Percentiles rank a stretch among this genome's conserved stretches.
These are phyloP conservation scores for Aspergillus sp. DNA, from an alignment of 2,329 filamentous ascomycete species.

Conservation along the genomic window DNA sequence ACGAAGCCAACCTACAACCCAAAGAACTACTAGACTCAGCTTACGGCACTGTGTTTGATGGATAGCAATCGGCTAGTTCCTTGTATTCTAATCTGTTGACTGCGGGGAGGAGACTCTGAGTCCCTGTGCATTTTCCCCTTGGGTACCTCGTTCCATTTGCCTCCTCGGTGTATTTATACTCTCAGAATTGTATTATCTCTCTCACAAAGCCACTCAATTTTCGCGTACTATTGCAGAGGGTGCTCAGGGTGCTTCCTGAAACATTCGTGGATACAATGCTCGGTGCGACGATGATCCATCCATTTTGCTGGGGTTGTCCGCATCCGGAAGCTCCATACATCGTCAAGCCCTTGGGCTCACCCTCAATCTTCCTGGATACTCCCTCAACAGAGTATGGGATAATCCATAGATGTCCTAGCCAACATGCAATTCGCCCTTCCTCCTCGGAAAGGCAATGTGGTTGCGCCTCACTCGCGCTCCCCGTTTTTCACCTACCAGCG, in stretches of 20 bases:
- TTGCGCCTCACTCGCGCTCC: slow-evolving; percentile 68
- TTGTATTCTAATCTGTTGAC: slow-evolving; percentile 28
- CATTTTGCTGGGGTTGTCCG: slow-evolving; percentile 22
- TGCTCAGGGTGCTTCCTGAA: not conserved
- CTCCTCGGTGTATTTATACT: slow-evolving; percentile 41
- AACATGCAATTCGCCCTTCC: slow-evolving; percentile 89
- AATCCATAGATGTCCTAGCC: not conserved
- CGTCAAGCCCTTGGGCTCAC: not conserved
- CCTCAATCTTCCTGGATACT: not conserved
- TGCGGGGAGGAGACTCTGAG: slow-evolving; percentile 10
- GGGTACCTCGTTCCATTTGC: slow-evolving; percentile 20
- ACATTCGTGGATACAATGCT: not conserved
- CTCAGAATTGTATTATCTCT: slow-evolving; percentile 14
- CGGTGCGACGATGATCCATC: slow-evolving; percentile 26
- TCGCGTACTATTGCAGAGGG: not conserved
- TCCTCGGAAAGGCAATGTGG: slow-evolving; percentile 79
- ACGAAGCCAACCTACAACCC: slow-evolving; percentile 38
- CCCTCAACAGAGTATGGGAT: not conserved
- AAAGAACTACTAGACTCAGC: slow-evolving; percentile 31
- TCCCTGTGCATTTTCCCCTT: slow-evolving; percentile 26
- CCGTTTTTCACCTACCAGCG: slow-evolving; percentile 51
- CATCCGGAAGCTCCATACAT: slow-evolving; percentile 22
- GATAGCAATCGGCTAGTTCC: slow-evolving; percentile 18
- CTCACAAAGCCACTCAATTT: slow-evolving; percentile 31
- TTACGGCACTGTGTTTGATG: not conserved